Evolutionary conservation across 2,329 filamentous ascomycete genomes (phyloP), one percentile per base, ranked within the genome.

Genomic region (Diaporthe aspalathi): DNA sequence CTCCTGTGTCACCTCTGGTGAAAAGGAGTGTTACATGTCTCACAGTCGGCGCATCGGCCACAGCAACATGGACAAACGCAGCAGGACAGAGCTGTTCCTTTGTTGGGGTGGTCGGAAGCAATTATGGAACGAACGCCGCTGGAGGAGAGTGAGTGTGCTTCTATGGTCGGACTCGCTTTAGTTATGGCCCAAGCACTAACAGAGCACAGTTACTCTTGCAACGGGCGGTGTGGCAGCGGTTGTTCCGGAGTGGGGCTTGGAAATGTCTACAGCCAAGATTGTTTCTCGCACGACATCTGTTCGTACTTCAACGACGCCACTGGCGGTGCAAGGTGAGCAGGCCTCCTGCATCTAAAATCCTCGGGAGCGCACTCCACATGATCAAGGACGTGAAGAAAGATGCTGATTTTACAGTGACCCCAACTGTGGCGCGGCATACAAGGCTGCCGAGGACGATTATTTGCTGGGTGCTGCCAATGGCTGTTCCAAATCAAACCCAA

Each of bases 201-300:
- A 9, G 5, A 8, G 1, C 17, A 68, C 27, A 86, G 85, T 27
- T 87, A 86, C 57, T 84, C 82, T 11, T 86, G 84, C 70, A 86
- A 86, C 67, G 84, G 84, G 1, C 79, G 84, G 38, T 86, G 85
- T 43, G 85, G 85, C 32, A 83, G 81, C 12, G 84, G 84, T 0
- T 87, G 85, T 62, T 79, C 76, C 0, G 84, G 85, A 6, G 60
- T 77, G 5, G 79, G 83, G 1, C 1, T 86, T 9, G 85, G 85
- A 3, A 85, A 86, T 43, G 83, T 78, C 5, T 87, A 87, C 70
- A 86, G 84, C 0, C 85, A 86, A 72, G 83, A 87, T 63, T 87
- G 85, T 74, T 86, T 84, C 73, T 83, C 81, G 0, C 85, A 87
- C 68, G 85, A 87, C 62, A 82, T 87, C 16, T 87, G 85, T 75